Evolutionary conservation across 106 monocot species (phyloP), one percentile per base, ranked within the genome.

Genomic region (Dendrobium catenatum): DNA sequence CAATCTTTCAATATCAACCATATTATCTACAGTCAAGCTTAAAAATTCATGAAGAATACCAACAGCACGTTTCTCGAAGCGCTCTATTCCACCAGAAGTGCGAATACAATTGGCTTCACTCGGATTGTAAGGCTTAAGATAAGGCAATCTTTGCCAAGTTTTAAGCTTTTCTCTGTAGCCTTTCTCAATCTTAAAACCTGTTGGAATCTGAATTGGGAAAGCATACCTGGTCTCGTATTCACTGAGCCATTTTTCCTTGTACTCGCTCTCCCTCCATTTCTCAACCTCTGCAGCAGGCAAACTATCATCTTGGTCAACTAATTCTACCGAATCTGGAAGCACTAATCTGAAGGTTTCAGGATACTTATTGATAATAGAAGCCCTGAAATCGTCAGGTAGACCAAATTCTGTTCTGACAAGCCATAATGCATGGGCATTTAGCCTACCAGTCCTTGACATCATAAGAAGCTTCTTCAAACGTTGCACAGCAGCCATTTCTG

Each of bases 21-120:
- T 90, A 84, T 91, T 93, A 82, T 93, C 93, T 27, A 93, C 87
- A 0, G 85, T 91, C 84, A 96, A 83, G 82, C 93, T 90, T 55
- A 96, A 77, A 78, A 96, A 68, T 55, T 96, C 96, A 80, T 96
- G 93, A 80, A 96, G 86, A 72, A 93, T 74, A 13, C 89, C 89
- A 51, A 96, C 89, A 49, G 81, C 88, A 16, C 80, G 89, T 49
- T 96, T 96, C 81, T 93, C 88, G 73, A 87, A 84, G 1, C 88
- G 82, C 68, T 89, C 84, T 2, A 79, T 24, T 5, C 85, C 88
- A 46, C 87, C 82, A 31, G 79, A 77, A 18, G 80, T 70, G 24
- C 86, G 82, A 4, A 44, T 42, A 0, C 79, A 80, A 43, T 82
- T 79, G 2, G 17, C 79, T 47, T 82, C 89, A 42, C 26, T 84